Percentiles rank a stretch among this genome's conserved stretches.
phyloP scores from a whole-genome alignment of 139 green algal genomes.

The Chlorella sp. region DNA sequence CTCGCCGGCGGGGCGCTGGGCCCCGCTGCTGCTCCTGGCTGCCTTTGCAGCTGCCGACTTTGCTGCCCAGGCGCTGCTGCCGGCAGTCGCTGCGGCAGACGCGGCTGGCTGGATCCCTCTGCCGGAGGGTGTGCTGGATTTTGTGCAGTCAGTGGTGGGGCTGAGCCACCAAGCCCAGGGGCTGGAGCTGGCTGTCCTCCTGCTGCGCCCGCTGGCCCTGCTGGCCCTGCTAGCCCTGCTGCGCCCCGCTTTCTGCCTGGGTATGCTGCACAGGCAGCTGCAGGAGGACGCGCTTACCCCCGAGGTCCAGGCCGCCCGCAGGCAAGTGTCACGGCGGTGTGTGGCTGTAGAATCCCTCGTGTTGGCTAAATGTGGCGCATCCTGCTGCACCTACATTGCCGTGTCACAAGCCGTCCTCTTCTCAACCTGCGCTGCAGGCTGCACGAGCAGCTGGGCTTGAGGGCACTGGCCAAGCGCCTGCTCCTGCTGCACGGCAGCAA shows the following conservation, averaged over 20 bases:
- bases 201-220: constrained; percentile 43
- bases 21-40: constrained; percentile 34
- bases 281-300: background rate
- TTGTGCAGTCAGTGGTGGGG: constrained; percentile 28
- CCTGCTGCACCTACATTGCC: no score
- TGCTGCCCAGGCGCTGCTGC: constrained; percentile 32
- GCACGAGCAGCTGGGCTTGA: constrained; percentile 22
- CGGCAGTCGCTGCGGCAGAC: constrained; percentile 25
- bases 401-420: no score
- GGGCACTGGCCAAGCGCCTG: constrained; percentile 39
- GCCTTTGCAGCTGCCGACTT: constrained; percentile 40
- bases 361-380: no score
- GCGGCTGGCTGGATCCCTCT: background rate
- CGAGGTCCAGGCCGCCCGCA: background rate
- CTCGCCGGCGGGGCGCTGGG: constrained; percentile 28
- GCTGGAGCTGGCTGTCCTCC: constrained; percentile 23
- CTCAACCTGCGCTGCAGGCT: constrained; percentile 8
- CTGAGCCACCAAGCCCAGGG: background rate
- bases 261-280: constrained; percentile 31
- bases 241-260: constrained; percentile 29
- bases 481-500: constrained; percentile 57
- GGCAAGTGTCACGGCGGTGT: background rate
- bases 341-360: no score
- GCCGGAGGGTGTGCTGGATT: constrained; percentile 14
- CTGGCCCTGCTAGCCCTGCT: constrained; percentile 9